phyloP scores from a whole-genome alignment of 2,329 filamentous ascomycete genomes.

The Geosmithia morbida region DNA sequence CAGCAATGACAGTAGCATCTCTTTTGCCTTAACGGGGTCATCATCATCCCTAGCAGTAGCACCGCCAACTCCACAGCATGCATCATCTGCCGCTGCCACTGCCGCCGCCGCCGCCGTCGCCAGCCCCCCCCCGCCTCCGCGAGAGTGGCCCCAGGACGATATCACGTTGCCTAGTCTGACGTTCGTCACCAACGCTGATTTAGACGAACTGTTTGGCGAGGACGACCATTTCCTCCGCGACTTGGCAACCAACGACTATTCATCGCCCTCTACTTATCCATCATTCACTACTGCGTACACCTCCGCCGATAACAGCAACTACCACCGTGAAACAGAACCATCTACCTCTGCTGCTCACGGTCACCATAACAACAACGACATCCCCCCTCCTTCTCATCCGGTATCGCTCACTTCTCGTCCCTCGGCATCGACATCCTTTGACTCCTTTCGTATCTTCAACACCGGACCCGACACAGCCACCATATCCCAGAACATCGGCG shows the following conservation, averaged over 20 bases:
- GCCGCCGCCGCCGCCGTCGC: too few relatives aligned
- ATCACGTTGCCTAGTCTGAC: background rate
- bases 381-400: background rate
- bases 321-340: background rate
- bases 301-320: background rate
- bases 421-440: background rate
- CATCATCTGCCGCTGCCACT: background rate
- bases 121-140: background rate
- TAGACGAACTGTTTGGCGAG: background rate
- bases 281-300: slow-evolving; percentile 8
- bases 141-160: background rate
- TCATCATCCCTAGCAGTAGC: too few relatives aligned
- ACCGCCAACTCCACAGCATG: background rate
- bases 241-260: slow-evolving; percentile 15
- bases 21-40: background rate
- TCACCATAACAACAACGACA: background rate
- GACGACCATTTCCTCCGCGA: slow-evolving; percentile 11
- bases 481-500: background rate
- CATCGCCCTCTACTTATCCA: slow-evolving; percentile 20
- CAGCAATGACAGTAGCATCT: background rate
- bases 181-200: slow-evolving; percentile 1
- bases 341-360: background rate
- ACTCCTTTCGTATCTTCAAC: background rate
- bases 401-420: background rate
- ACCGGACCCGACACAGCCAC: background rate